Conservation (phyloP, 2,329 filamentous ascomycete genomes). For the Blastomyces emzantsi region DNA sequence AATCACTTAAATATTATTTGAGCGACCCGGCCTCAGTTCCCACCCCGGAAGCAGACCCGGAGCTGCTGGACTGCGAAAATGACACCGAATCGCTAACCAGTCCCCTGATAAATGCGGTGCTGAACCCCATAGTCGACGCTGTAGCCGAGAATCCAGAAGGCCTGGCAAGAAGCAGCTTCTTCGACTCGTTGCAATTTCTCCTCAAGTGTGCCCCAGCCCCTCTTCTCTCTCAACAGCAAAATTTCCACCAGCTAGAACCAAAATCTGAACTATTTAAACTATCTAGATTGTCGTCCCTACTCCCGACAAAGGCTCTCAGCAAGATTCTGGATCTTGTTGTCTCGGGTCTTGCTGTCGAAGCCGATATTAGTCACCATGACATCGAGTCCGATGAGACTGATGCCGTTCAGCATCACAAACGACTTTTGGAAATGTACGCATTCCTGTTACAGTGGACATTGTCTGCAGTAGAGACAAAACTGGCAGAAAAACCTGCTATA, state of each 20-base stretch:
- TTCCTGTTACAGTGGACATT: slow-evolving; percentile 95
- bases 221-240: slow-evolving; percentile 26
- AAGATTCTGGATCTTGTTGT: slow-evolving; percentile 88
- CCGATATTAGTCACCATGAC: slow-evolving; percentile 75
- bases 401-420: slow-evolving; percentile 75
- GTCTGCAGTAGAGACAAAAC: slow-evolving; percentile 86
- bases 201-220: slow-evolving; percentile 76
- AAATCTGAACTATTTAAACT: slow-evolving; percentile 55
- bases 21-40: slow-evolving; percentile 77
- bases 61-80: slow-evolving; percentile 84
- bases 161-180: slow-evolving; percentile 64
- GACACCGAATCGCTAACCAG: slow-evolving; percentile 76
- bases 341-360: slow-evolving; percentile 75
- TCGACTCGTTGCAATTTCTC: slow-evolving; percentile 91
- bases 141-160: slow-evolving; percentile 88
- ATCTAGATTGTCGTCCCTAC: slow-evolving; percentile 69
- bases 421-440: slow-evolving; percentile 84
- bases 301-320: slow-evolving; percentile 75
- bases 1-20: slow-evolving; percentile 93
- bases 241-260: slow-evolving; percentile 35
- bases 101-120: slow-evolving; percentile 68
- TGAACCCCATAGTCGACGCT: slow-evolving; percentile 88
- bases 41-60: slow-evolving; percentile 75
- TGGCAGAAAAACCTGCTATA: slow-evolving; percentile 75
- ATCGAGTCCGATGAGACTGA: slow-evolving; percentile 90